These are phyloP conservation scores for Pythium folliculosum DNA, from an alignment of 352 stramenopile genomes.

Conservation along the genomic window DNA sequence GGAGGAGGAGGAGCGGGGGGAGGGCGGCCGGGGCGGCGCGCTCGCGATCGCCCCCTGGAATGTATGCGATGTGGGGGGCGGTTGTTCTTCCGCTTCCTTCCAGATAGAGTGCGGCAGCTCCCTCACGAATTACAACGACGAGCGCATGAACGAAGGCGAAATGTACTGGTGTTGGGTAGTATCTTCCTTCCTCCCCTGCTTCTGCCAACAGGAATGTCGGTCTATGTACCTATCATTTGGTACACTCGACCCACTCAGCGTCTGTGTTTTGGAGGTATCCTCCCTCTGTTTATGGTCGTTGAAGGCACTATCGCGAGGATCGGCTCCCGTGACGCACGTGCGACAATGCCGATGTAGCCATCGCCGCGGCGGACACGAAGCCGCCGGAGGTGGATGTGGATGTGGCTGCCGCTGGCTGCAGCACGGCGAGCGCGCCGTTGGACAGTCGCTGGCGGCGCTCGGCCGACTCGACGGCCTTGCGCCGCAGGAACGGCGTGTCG, in stretches of 20 bases:
- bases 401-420: conserved; percentile 22
- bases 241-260: conserved; percentile 16
- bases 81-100: conserved; percentile 25
- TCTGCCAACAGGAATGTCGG: conserved; percentile 4
- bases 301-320: conserved; percentile 1
- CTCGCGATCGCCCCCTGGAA: not conserved
- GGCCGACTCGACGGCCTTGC: conserved; percentile 61
- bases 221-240: conserved; percentile 16
- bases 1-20: not conserved
- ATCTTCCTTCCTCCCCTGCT: not conserved
- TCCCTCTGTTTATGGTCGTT: conserved; percentile 1
- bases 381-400: conserved; percentile 13
- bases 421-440: conserved; percentile 42
- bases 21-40: not conserved
- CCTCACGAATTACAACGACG: conserved; percentile 16
- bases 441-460: conserved; percentile 45
- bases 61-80: conserved; percentile 5
- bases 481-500: conserved; percentile 69
- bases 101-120: not conserved
- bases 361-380: conserved; percentile 22
- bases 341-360: conserved; percentile 26
- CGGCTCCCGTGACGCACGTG: conserved; percentile 16
- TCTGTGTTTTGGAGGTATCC: not conserved
- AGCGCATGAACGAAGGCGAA: not conserved
- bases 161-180: conserved; percentile 15